A percentile compares a stretch with the other conserved stretches of the same genome.
phyloP scores from a whole-genome alignment of 768 basidiomycete species.

The Tephrocybe sp. region DNA sequence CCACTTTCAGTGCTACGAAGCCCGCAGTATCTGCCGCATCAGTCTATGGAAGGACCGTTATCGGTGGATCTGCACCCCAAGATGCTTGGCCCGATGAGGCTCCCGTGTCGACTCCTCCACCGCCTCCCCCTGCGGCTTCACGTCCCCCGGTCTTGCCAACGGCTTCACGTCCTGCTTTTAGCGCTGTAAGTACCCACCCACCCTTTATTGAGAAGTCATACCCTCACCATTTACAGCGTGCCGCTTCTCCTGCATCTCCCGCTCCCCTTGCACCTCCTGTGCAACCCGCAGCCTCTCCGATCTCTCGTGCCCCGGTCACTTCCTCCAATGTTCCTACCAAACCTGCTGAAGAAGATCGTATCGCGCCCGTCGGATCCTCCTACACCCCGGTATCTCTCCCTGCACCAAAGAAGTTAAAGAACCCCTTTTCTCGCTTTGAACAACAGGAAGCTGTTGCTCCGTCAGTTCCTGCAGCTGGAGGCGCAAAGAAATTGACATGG shows the following conservation, averaged over 20 bases:
- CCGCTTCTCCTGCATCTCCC: conserved; percentile 11
- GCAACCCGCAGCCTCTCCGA: conserved; percentile 14
- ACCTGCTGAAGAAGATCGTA: conserved; percentile 77
- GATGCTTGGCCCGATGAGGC: conserved; percentile 64
- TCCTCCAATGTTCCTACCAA: conserved; percentile 59
- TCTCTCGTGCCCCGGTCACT: conserved; percentile 33
- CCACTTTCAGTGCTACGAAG: conserved; percentile 44
- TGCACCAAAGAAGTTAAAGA: conserved; percentile 84
- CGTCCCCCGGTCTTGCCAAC: conserved; percentile 49
- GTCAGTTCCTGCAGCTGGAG: conserved; percentile 30
- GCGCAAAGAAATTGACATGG: conserved; percentile 87
- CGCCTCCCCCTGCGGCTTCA: conserved; percentile 42
- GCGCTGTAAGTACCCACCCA: conserved; percentile 29
- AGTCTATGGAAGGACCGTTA: conserved; percentile 39
- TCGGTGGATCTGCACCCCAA: conserved; percentile 41
- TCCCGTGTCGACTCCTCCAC: conserved; percentile 37
- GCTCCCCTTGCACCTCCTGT: conserved; percentile 12
- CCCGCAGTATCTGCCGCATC: conserved; percentile 41
- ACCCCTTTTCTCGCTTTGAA: conserved; percentile 71
- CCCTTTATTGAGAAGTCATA: background rate
- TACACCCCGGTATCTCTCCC: conserved; percentile 87
- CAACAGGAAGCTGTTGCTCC: conserved; percentile 42
- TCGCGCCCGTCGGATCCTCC: conserved; percentile 82
- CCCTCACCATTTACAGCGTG: conserved; percentile 13
- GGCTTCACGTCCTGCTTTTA: conserved; percentile 40